phyloP scores from a whole-genome alignment of 1,139 yeast species.

The Sugiyamaella paludigena region DNA sequence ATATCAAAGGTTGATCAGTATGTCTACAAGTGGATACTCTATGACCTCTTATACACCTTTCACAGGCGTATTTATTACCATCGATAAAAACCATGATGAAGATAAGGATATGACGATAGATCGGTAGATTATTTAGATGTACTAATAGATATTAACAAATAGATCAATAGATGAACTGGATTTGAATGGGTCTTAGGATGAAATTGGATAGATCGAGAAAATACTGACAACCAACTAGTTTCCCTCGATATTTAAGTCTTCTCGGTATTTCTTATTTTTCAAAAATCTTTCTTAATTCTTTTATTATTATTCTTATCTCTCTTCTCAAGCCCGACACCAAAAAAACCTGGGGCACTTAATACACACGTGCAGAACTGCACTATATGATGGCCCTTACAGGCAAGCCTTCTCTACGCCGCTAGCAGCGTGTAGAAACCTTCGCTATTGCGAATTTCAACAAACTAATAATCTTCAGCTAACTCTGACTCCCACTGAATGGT shows the following conservation, averaged over 20 bases:
- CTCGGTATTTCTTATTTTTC: no score
- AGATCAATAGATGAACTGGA: no score
- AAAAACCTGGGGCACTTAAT: slow-evolving; percentile 11
- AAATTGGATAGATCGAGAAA: no score
- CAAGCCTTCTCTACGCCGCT: slow-evolving; percentile 14
- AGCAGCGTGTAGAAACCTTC: slow-evolving; percentile 13
- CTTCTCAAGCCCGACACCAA: slow-evolving; percentile 60
- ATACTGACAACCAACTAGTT: no score
- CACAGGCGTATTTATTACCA: slow-evolving; percentile 95
- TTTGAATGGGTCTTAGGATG: no score
- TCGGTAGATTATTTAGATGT: no score
- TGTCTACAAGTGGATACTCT: slow-evolving; percentile 92
- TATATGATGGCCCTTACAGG: slow-evolving; percentile 14
- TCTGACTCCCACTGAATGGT: slow-evolving; percentile 9
- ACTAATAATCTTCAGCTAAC: slow-evolving; percentile 2
- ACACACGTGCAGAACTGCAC: slow-evolving; percentile 12
- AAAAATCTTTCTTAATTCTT: no score
- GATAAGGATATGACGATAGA: no score
- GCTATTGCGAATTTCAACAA: slow-evolving; percentile 10
- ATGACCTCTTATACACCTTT: slow-evolving; percentile 91
- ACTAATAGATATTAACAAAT: no score
- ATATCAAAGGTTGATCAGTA: slow-evolving; percentile 82
- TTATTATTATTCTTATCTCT: no score
- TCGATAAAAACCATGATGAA: slow-evolving; percentile 76
- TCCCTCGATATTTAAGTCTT: no score